A percentile compares a stretch with the other conserved stretches of the same genome.
Evolutionary conservation across 2,329 filamentous ascomycete genomes (phyloP).

Genomic region (Chrysosporium keratinophilum): DNA sequence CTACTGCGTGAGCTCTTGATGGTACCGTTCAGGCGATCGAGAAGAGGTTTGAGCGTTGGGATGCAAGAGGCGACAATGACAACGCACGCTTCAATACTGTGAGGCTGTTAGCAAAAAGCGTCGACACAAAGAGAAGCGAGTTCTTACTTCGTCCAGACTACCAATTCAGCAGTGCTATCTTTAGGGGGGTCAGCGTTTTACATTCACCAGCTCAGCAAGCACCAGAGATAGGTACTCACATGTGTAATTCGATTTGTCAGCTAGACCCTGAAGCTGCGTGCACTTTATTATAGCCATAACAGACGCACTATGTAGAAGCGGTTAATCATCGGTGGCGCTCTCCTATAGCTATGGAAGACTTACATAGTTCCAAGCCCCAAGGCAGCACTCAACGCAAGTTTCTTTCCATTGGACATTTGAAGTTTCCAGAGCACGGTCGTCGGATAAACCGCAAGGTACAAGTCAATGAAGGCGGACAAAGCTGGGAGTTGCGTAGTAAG

Average conservation of each 20-base stretch:
- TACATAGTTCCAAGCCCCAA: slow-evolving; percentile 27
- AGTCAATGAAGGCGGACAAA: slow-evolving; percentile 25
- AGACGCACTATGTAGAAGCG: slow-evolving; percentile 22
- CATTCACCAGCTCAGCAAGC: background rate
- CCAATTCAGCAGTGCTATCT: slow-evolving; percentile 34
- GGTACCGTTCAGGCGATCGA: slow-evolving; percentile 18
- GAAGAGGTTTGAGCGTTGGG: slow-evolving; percentile 26
- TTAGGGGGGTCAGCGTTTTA: slow-evolving; percentile 15
- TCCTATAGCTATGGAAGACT: slow-evolving; percentile 7
- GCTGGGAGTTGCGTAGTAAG: slow-evolving; percentile 1
- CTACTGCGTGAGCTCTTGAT: background rate
- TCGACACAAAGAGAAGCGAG: background rate
- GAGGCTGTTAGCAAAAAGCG: background rate
- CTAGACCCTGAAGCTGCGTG: slow-evolving; percentile 23
- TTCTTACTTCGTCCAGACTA: slow-evolving; percentile 38
- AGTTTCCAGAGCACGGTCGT: slow-evolving; percentile 27
- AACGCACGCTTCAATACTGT: slow-evolving; percentile 26
- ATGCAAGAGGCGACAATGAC: slow-evolving; percentile 31
- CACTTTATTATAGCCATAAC: slow-evolving; percentile 28
- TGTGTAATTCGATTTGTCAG: slow-evolving; percentile 23
- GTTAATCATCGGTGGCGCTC: background rate
- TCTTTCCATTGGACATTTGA: slow-evolving; percentile 24
- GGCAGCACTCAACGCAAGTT: slow-evolving; percentile 23
- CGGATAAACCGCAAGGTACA: slow-evolving; percentile 26
- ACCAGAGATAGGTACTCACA: slow-evolving; percentile 18